Conservation (phyloP, 2,329 filamentous ascomycete genomes). For the Lachnellula hyalina region DNA sequence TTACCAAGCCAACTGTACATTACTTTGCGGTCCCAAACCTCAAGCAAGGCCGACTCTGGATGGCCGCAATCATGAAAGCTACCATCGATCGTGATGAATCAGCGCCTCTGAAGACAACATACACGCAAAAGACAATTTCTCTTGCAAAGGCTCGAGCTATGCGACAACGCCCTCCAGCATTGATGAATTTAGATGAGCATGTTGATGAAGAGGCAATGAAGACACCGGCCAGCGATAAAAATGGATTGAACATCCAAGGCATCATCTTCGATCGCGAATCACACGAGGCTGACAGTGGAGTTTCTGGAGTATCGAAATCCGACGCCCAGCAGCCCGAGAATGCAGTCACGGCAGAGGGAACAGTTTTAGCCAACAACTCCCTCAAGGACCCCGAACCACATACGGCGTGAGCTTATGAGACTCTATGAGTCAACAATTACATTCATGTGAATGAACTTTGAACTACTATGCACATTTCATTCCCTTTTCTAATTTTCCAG, state of each 20-base stretch:
- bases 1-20: slow-evolving; percentile 94
- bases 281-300: slow-evolving; percentile 30
- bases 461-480: slow-evolving; percentile 12
- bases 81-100: slow-evolving; percentile 90
- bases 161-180: slow-evolving; percentile 81
- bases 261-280: slow-evolving; percentile 29
- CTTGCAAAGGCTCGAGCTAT: slow-evolving; percentile 81
- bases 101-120: slow-evolving; percentile 78
- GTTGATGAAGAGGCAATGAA: slow-evolving; percentile 29
- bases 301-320: slow-evolving; percentile 29
- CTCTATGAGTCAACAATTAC: neutral
- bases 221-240: slow-evolving; percentile 27
- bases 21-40: slow-evolving; percentile 95
- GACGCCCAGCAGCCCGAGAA: slow-evolving; percentile 18
- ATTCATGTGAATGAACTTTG: slow-evolving; percentile 14
- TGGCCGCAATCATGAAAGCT: slow-evolving; percentile 98
- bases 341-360: slow-evolving; percentile 1
- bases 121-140: slow-evolving; percentile 95
- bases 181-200: slow-evolving; percentile 65
- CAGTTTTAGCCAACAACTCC: neutral
- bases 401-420: slow-evolving; percentile 13
- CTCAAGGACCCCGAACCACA: slow-evolving; percentile 11
- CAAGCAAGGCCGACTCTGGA: slow-evolving; percentile 86
- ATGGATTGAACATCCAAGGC: slow-evolving; percentile 30
- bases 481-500: slow-evolving; percentile 10